Base-by-base conservation (phyloP, 2,329 filamentous ascomycete species). In the Cordyceps fumosorosea region DNA sequence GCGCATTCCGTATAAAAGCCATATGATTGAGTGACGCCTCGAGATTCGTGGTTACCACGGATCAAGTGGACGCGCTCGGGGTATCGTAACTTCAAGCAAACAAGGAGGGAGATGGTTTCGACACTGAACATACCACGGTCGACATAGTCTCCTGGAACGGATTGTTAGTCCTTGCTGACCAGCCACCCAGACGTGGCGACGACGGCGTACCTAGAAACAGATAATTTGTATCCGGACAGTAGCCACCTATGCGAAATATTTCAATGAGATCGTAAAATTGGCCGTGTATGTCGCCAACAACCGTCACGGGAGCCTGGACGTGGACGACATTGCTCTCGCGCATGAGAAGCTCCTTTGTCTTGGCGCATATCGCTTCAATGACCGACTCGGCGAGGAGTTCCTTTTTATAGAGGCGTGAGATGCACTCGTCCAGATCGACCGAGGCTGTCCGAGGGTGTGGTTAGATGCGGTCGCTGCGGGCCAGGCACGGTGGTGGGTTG, bases 241-340 rank as follows among this genome's bases (percentile, higher is more conserved):
- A 92, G 60, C 95, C 95, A 69, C 95, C 95, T 76, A 99, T 98
- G 81, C 96, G 96, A 85, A 99, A 99, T 60, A 99, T 86, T 80
- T 99, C 95, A 92, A 99, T 98, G 76, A 99, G 80, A 74, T 99
- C 95, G 77, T 98, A 93, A 76, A 98, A 98, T 78, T 99, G 95
- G 68, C 95, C 95, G 76, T 99, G 95, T 68, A 99, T 99, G 75
- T 99, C 95, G 67, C 95, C 95, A 45, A 99, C 95, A 11, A 99
- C 95, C 18, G 95, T 99, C 63, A 99, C 91, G 2, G 95, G 95
- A 37, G 95, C 93, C 69, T 87, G 87, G 65, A 99, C 96, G 75
- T 99, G 95, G 64, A 99, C 95, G 65, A 99, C 95, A 78, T 99
- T 99, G 84, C 93, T 98, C 85, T 99, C 95, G 74, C 96, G 93